These are phyloP conservation scores for Rhodotorula kratochvilovae DNA, from an alignment of 768 basidiomycete species.

Conservation along the genomic window DNA sequence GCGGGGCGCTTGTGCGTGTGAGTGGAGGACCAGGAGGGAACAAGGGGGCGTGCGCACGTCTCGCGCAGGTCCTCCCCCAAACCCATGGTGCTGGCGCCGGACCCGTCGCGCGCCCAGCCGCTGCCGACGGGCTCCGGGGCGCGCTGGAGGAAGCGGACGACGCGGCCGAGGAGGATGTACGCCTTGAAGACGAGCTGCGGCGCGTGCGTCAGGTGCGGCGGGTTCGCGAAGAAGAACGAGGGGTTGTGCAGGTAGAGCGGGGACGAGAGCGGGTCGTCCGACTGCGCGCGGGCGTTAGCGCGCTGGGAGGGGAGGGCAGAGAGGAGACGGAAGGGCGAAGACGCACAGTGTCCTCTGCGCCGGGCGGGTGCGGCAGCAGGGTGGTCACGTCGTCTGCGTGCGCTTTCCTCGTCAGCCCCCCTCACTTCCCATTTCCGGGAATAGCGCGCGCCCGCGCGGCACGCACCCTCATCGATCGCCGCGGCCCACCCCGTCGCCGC, in stretches of 20 bases:
- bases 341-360: slow-evolving; percentile 4
- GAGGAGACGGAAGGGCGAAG: background rate
- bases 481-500: slow-evolving; percentile 36
- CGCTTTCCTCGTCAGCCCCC: no score
- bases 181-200: slow-evolving; percentile 29
- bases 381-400: background rate
- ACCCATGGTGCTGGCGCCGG: background rate
- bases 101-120: background rate
- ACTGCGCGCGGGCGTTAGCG: background rate
- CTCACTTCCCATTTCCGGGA: no score
- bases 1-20: background rate
- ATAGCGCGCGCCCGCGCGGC: background rate
- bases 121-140: slow-evolving; percentile 11
- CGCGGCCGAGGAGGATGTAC: slow-evolving; percentile 29
- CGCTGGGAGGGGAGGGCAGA: background rate
- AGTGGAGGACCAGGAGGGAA: background rate
- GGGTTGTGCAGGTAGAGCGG: slow-evolving; percentile 27
- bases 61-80: slow-evolving; percentile 7
- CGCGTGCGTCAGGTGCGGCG: slow-evolving; percentile 19
- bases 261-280: slow-evolving; percentile 15
- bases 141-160: slow-evolving; percentile 21
- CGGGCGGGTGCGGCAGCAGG: slow-evolving; percentile 7
- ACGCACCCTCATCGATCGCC: slow-evolving; percentile 1
- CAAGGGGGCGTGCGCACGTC: no score
- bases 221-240: slow-evolving; percentile 31